Conservation (phyloP, 2,329 filamentous ascomycete species). For the Colletotrichum cuscutae region DNA sequence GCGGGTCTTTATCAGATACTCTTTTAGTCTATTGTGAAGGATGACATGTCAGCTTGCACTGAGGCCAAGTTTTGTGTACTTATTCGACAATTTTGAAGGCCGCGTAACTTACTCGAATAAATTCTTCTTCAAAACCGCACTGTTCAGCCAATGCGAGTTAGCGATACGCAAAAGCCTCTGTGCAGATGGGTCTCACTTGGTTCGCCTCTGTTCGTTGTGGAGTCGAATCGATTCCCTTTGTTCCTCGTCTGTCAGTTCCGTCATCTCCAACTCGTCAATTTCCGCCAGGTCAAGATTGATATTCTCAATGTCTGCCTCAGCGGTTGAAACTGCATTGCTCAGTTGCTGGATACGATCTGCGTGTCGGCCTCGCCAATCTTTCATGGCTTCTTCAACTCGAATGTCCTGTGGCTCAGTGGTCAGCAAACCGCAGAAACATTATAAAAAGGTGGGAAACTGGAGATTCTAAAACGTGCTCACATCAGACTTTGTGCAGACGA, state of each 20-base stretch:
- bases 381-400: slow-evolving; percentile 43
- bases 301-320: slow-evolving; percentile 17
- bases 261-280: slow-evolving; percentile 27
- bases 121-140: too few species aligned
- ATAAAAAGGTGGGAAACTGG: background rate
- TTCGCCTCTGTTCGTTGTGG: background rate
- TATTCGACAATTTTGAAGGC: too few species aligned
- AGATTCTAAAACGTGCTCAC: slow-evolving; percentile 38
- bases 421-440: too few species aligned
- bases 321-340: slow-evolving; percentile 23
- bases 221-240: background rate
- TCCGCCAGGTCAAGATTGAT: slow-evolving; percentile 35
- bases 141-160: too few species aligned
- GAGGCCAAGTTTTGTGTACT: slow-evolving; percentile 4
- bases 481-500: slow-evolving; percentile 55
- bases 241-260: slow-evolving; percentile 14
- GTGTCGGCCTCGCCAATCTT: slow-evolving; percentile 43
- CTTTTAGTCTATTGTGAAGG: slow-evolving; percentile 40
- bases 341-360: slow-evolving; percentile 36
- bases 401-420: slow-evolving; percentile 41
- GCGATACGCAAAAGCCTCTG: too few species aligned
- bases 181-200: too few species aligned
- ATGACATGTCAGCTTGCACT: background rate
- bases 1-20: slow-evolving; percentile 49
- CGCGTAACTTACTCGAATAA: too few species aligned